These are phyloP conservation scores for Didymella pomorum DNA, from an alignment of 2,329 filamentous ascomycete genomes.

Conservation along the genomic window DNA sequence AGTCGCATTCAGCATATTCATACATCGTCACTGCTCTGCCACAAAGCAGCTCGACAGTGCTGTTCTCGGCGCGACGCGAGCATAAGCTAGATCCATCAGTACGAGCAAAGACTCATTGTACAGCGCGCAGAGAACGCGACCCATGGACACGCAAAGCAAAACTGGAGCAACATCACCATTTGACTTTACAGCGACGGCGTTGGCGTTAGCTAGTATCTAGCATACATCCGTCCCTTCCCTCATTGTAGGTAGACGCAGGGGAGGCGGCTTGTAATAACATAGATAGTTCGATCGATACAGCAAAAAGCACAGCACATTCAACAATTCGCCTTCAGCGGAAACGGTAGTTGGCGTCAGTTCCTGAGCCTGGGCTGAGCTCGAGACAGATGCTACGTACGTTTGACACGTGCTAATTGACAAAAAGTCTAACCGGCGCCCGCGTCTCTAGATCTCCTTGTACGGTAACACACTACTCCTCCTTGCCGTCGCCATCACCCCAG, in stretches of 20 bases:
- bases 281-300: conserved; percentile 1
- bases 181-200: conserved; percentile 17
- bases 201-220: conserved; percentile 10
- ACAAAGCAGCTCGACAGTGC: neutral
- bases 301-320: neutral
- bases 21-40: neutral
- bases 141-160: neutral
- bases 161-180: neutral
- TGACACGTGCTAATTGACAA: neutral
- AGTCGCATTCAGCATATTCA: neutral
- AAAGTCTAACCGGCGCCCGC: too few species aligned
- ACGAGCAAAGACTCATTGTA: neutral
- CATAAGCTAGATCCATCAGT: neutral
- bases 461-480: conserved; percentile 3
- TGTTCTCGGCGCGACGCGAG: neutral
- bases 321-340: neutral
- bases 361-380: neutral
- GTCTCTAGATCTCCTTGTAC: too few species aligned
- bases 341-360: too few species aligned
- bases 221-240: conserved; percentile 15
- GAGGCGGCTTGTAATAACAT: conserved; percentile 17
- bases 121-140: conserved; percentile 2
- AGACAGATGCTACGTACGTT: neutral
- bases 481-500: conserved; percentile 9
- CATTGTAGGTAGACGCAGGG: conserved; percentile 12